Conservation (phyloP, 306 rosid genomes). For the Dalbergia oliveri region DNA sequence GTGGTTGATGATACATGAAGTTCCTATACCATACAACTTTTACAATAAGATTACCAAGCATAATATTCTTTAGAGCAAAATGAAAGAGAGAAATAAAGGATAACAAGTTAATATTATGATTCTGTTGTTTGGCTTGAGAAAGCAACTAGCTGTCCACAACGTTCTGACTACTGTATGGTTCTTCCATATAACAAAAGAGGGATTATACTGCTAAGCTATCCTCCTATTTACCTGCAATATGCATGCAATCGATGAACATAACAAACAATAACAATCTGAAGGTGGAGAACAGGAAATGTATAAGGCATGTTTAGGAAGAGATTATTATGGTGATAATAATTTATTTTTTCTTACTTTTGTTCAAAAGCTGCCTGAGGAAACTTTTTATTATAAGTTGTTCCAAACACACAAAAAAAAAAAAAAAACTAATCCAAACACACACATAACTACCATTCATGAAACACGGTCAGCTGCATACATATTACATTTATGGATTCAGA, state of each 20-base stretch:
- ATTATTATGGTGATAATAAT: too few relatives aligned
- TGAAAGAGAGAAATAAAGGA: constrained; percentile 44
- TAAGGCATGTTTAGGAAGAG: too few relatives aligned
- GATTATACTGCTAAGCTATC: constrained; percentile 45
- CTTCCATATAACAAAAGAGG: constrained; percentile 43
- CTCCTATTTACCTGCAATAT: constrained; percentile 60
- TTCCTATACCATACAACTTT: constrained; percentile 37
- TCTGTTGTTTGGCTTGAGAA: constrained; percentile 54
- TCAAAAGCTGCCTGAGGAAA: too few relatives aligned
- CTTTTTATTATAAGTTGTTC: too few relatives aligned
- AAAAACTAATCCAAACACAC: too few relatives aligned
- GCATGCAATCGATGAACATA: constrained; percentile 5
- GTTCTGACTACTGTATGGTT: constrained; percentile 35
- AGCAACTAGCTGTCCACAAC: constrained; percentile 48
- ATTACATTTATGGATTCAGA: constrained; percentile 25
- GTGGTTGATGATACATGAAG: constrained; percentile 39
- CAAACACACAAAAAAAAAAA: too few relatives aligned
- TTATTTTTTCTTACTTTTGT: too few relatives aligned
- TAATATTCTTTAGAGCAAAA: constrained; percentile 40
- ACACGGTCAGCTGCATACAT: neutral
- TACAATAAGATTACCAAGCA: constrained; percentile 37
- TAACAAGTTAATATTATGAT: constrained; percentile 41
- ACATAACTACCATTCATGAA: too few relatives aligned
- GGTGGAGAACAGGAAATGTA: neutral
- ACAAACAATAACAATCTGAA: constrained; percentile 12